Base-by-base conservation (phyloP, 75 land plant species). In the Pinus taeda region DNA sequence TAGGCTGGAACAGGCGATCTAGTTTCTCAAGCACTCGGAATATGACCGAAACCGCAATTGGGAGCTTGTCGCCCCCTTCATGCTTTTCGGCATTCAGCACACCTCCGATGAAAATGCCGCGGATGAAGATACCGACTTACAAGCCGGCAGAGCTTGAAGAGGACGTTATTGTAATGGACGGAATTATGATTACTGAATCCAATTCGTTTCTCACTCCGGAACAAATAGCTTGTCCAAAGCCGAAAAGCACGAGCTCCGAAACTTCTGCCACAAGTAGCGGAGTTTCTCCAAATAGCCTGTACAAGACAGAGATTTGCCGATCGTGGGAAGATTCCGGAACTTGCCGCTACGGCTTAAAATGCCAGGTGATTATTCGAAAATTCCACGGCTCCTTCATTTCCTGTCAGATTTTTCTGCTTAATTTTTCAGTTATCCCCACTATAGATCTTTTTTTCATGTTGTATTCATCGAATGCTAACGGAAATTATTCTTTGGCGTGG, bases 281-380 rank as follows among this genome's bases (percentile, higher is more conserved):
- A 6, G 26, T 79, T 5, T 65, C 82, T 33, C 45, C 84, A 29
- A 29, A 18, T 6, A 59, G 70, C n/a, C 79, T 79, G 3, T 88
- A 77, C 80, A 88, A 88, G 75, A 85, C 86, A 11, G 84, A 88
- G 53, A 77, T 85, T n/a, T 88, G 82, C 80, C 83, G 82, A 37
- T 60, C 87, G 6, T 82, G 87, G 86, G 89, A n/a, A n/a, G n/a
- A n/a, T n/a, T n/a, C n/a, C n/a, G n/a, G n/a, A n/a, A n/a, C n/a
- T n/a, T n/a, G n/a, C n/a, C n/a, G n/a, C n/a, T n/a, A n/a, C n/a
- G n/a, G n/a, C n/a, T n/a, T n/a, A n/a, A n/a, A n/a, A n/a, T 88
- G 89, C 60, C 88, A 86, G 88, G n/a, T 86, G 60, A 60, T 36
- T 36, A 36, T 36, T 36, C 37, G 2, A 36, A 36, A 36, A 36